Conservation (phyloP, 2,329 filamentous ascomycete species). For the Hymenoscyphus infarciens region DNA sequence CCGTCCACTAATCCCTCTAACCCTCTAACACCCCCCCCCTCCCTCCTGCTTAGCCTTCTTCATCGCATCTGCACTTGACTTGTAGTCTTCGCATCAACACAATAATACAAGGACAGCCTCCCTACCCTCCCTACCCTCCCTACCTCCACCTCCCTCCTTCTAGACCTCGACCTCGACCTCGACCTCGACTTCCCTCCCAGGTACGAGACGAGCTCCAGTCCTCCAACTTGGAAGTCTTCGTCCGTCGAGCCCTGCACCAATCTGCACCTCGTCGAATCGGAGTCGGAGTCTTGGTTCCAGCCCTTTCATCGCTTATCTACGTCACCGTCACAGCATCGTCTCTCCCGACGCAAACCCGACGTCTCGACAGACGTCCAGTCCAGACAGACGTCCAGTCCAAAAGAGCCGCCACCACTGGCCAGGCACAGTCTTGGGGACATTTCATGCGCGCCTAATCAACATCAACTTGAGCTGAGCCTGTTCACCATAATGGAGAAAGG, state of each 20-base stretch:
- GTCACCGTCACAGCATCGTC: slow-evolving; percentile 1
- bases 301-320: slow-evolving; percentile 2
- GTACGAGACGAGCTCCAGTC: not conserved
- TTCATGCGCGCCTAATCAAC: not conserved
- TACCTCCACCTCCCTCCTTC: not conserved
- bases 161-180: not conserved
- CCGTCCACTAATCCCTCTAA: not conserved
- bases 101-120: not conserved
- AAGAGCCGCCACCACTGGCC: not conserved
- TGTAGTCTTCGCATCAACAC: not conserved
- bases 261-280: not conserved
- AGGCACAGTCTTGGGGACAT: not conserved
- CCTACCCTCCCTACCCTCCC: too few species aligned
- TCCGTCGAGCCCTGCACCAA: not conserved
- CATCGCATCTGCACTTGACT: too few species aligned
- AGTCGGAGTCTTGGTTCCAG: slow-evolving; percentile 1
- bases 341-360: slow-evolving; percentile 1
- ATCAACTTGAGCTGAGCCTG: not conserved
- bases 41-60: not conserved
- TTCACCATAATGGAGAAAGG: slow-evolving; percentile 35
- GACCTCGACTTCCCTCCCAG: too few species aligned
- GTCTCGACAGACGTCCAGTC: not conserved
- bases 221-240: not conserved
- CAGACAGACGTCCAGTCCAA: not conserved
- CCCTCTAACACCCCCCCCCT: too few species aligned